phyloP scores from a whole-genome alignment of 2,329 filamentous ascomycete species.

The Nemania sp. region DNA sequence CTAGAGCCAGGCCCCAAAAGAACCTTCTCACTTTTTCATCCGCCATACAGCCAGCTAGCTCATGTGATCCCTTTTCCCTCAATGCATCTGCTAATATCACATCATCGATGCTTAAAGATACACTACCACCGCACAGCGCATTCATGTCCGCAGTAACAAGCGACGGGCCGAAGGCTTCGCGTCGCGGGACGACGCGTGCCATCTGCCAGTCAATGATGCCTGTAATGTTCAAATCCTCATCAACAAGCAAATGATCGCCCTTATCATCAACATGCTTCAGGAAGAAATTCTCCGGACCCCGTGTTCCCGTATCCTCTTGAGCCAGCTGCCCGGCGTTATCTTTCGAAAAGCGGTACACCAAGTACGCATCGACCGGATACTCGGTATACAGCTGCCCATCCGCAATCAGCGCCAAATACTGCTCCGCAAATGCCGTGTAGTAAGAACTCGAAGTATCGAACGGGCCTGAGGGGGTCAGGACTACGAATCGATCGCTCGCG shows the following conservation, averaged over 20 bases:
- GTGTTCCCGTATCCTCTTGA: too few species aligned
- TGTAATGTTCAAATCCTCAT: not conserved
- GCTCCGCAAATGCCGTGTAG: slow-evolving; percentile 29
- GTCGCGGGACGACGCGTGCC: not conserved
- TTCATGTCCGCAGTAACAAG: not conserved
- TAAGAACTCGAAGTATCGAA: slow-evolving; percentile 19
- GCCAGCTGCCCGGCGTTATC: slow-evolving; percentile 1
- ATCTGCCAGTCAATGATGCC: not conserved
- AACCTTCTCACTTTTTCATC: not conserved
- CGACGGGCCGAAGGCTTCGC: not conserved
- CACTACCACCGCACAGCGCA: not conserved
- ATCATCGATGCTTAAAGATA: not conserved
- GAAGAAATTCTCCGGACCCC: not conserved
- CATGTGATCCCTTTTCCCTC: not conserved
- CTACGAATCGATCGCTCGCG: slow-evolving; percentile 36
- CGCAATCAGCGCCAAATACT: slow-evolving; percentile 34
- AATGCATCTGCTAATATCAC: not conserved
- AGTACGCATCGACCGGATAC: slow-evolving; percentile 33
- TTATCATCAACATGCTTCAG: not conserved
- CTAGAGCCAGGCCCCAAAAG: not conserved
- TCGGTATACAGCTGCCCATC: slow-evolving; percentile 38
- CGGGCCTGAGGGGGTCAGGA: slow-evolving; percentile 27
- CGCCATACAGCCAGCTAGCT: not conserved
- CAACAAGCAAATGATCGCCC: not conserved
- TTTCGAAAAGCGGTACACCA: slow-evolving; percentile 45